Evolutionary conservation across 305 asterid species (phyloP).

Genomic region (Salvia sclarea): DNA sequence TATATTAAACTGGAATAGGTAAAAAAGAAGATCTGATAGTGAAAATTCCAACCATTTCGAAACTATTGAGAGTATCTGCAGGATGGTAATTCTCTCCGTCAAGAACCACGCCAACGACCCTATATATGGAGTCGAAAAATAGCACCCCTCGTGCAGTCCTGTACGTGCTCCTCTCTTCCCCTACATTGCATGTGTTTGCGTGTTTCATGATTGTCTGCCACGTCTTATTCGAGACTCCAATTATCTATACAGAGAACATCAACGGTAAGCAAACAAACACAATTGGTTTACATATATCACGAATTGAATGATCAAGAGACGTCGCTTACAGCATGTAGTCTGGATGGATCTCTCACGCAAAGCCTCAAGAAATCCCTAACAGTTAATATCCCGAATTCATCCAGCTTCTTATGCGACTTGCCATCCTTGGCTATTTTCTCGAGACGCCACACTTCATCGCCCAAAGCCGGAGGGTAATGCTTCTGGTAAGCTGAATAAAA

Average conservation of each 20-base stretch:
- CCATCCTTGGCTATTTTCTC: slow-evolving; percentile 85
- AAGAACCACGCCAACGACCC: slow-evolving; percentile 57
- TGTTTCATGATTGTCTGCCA: slow-evolving; percentile 71
- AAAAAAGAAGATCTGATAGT: slow-evolving; percentile 4
- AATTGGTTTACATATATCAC: not conserved
- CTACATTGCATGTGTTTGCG: slow-evolving; percentile 53
- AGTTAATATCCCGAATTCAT: slow-evolving; percentile 34
- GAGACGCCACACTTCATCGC: slow-evolving; percentile 80
- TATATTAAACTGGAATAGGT: slow-evolving; percentile 1
- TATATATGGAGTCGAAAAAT: slow-evolving; percentile 55
- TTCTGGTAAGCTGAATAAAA: slow-evolving; percentile 68
- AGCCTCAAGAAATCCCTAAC: slow-evolving; percentile 64
- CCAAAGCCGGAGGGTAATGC: slow-evolving; percentile 65
- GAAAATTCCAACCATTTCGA: slow-evolving; percentile 61
- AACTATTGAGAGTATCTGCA: slow-evolving; percentile 39
- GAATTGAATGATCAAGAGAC: not conserved
- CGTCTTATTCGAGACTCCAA: slow-evolving; percentile 51
- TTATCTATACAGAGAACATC: slow-evolving; percentile 47
- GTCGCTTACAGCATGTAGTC: slow-evolving; percentile 59
- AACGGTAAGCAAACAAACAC: slow-evolving; percentile 25
- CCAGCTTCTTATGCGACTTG: slow-evolving; percentile 51
- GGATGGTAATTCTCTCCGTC: slow-evolving; percentile 55
- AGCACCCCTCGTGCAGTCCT: slow-evolving; percentile 43
- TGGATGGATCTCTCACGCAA: slow-evolving; percentile 38
- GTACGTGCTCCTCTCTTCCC: slow-evolving; percentile 51